Evolutionary conservation across 1,284 basidiomycete species (phyloP).

Genomic region (Pyrrhoderma noxium): DNA sequence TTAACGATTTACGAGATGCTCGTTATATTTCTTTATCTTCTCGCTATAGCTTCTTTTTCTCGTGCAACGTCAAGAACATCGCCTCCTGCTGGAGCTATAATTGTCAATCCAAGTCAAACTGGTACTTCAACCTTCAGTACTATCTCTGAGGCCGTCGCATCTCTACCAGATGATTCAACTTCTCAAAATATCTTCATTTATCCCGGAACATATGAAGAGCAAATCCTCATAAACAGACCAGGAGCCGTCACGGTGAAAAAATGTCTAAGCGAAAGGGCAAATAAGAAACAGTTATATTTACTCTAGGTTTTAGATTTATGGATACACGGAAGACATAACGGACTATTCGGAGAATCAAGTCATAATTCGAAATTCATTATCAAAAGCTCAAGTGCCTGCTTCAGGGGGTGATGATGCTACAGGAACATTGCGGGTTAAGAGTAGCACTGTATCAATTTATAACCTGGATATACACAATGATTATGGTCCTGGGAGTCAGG

Average conservation of each 20-base stretch:
- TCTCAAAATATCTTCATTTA: slow-evolving; percentile 27
- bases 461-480: background rate
- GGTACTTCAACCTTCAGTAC: slow-evolving; percentile 26
- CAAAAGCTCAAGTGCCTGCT: background rate
- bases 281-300: background rate
- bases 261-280: background rate
- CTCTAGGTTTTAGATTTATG: slow-evolving; percentile 23
- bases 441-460: background rate
- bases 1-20: background rate
- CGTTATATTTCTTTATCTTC: background rate
- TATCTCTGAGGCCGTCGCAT: slow-evolving; percentile 25
- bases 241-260: slow-evolving; percentile 24
- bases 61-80: slow-evolving; percentile 21
- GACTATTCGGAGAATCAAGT: slow-evolving; percentile 25
- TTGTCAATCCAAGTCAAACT: slow-evolving; percentile 24
- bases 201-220: slow-evolving; percentile 27
- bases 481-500: too few relatives aligned
- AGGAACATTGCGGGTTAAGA: background rate
- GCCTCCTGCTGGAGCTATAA: slow-evolving; percentile 26
- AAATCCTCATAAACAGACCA: slow-evolving; percentile 26
- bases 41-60: background rate
- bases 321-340: slow-evolving; percentile 25
- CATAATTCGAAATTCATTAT: background rate
- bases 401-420: background rate
- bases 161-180: slow-evolving; percentile 26